These are phyloP conservation scores for Andrographis paniculata DNA, from an alignment of 305 asterid species.

Conservation along the genomic window DNA sequence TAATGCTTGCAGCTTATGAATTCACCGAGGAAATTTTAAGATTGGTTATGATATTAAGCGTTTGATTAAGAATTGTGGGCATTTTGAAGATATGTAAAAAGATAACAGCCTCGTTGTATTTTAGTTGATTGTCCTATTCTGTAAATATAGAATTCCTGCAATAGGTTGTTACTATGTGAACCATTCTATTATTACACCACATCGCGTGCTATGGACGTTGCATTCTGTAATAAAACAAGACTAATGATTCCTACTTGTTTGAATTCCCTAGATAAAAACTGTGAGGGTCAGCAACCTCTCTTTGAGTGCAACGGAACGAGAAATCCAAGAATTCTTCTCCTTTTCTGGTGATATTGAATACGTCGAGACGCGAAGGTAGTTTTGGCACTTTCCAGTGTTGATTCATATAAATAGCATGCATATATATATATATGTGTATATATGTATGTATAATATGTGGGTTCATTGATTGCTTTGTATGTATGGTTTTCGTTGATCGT, in stretches of 20 bases:
- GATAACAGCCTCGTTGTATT: too few relatives aligned
- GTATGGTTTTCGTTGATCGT: slow-evolving; percentile 10
- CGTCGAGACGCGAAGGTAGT: slow-evolving; percentile 80
- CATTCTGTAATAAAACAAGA: not conserved
- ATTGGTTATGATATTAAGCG: too few relatives aligned
- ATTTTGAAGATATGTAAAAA: too few relatives aligned
- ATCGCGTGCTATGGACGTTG: slow-evolving; percentile 1
- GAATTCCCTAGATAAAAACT: slow-evolving; percentile 45
- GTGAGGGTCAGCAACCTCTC: slow-evolving; percentile 89
- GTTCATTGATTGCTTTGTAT: not conserved
- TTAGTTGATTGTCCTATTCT: too few relatives aligned
- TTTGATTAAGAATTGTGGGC: too few relatives aligned
- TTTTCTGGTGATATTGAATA: slow-evolving; percentile 92
- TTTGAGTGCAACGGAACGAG: slow-evolving; percentile 76
- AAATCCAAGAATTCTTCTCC: slow-evolving; percentile 78
- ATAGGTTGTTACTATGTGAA: too few relatives aligned
- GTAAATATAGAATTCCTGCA: too few relatives aligned
- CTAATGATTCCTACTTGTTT: slow-evolving; percentile 15
- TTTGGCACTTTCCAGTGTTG: slow-evolving; percentile 15
- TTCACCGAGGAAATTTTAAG: too few relatives aligned
- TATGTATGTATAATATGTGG: not conserved
- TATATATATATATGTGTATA: too few relatives aligned
- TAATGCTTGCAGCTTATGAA: too few relatives aligned
- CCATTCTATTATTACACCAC: not conserved
- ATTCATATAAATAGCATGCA: too few relatives aligned